These are phyloP conservation scores for Xylariaceae sp. DNA, from an alignment of 2,329 filamentous ascomycete genomes.

Conservation along the genomic window DNA sequence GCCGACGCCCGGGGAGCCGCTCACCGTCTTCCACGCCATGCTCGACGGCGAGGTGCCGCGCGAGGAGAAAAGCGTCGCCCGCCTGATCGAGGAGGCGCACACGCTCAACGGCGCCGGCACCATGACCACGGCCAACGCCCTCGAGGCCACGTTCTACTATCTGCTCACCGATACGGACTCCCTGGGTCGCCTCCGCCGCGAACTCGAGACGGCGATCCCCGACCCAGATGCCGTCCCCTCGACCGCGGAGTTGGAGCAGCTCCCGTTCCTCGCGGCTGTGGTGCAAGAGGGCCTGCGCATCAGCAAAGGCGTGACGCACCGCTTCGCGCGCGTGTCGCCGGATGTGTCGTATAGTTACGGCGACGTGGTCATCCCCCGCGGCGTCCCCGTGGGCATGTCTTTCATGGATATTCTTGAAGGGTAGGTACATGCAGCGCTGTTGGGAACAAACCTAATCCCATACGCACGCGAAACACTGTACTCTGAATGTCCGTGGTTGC, in stretches of 20 bases:
- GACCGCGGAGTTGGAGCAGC: slow-evolving; percentile 29
- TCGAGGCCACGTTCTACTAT: slow-evolving; percentile 17
- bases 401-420: slow-evolving; percentile 1
- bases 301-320: slow-evolving; percentile 40
- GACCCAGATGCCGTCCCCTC: slow-evolving; percentile 7
- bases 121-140: slow-evolving; percentile 17
- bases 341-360: slow-evolving; percentile 15
- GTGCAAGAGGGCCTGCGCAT: slow-evolving; percentile 42
- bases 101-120: slow-evolving; percentile 14
- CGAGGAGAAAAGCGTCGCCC: slow-evolving; percentile 18
- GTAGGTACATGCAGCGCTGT: background rate
- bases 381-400: slow-evolving; percentile 5
- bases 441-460: background rate
- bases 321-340: slow-evolving; percentile 36
- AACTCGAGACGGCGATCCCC: slow-evolving; percentile 6
- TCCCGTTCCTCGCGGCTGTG: slow-evolving; percentile 39
- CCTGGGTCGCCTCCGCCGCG: background rate
- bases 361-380: background rate
- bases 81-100: slow-evolving; percentile 21
- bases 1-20: background rate
- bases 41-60: slow-evolving; percentile 12
- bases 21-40: slow-evolving; percentile 33
- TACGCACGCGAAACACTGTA: too few relatives aligned
- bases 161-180: slow-evolving; percentile 15
- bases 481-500: too few relatives aligned